Percentiles rank a stretch among this genome's conserved stretches.
These are phyloP conservation scores for Arthrinium phaeospermum DNA, from an alignment of 2,329 filamentous ascomycete species.

Conservation along the genomic window DNA sequence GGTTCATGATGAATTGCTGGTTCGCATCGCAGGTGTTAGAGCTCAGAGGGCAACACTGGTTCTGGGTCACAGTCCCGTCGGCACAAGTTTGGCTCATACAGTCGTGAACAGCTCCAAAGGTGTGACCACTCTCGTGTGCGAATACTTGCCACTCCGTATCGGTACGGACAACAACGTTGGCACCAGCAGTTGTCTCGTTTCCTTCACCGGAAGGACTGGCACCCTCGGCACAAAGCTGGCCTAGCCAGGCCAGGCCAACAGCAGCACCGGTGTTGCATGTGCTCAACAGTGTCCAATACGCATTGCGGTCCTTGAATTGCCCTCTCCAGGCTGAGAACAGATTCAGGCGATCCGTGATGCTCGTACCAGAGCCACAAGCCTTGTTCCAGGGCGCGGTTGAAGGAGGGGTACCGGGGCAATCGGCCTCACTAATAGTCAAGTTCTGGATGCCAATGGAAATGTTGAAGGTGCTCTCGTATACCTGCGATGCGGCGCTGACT, in stretches of 20 bases:
- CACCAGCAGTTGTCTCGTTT: constrained; percentile 76
- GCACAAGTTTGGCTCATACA: constrained; percentile 74
- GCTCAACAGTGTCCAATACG: constrained; percentile 90
- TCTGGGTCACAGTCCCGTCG: constrained; percentile 58
- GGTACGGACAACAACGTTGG: constrained; percentile 88
- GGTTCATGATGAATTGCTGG: constrained; percentile 93
- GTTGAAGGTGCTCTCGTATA: constrained; percentile 93
- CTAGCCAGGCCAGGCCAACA: constrained; percentile 92
- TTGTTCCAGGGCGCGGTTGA: constrained; percentile 83
- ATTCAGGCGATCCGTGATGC: constrained; percentile 81
- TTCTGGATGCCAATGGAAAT: constrained; percentile 91
- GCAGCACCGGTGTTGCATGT: constrained; percentile 82
- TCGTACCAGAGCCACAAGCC: constrained; percentile 65
- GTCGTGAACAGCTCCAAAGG: constrained; percentile 95
- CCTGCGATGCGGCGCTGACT: constrained; percentile 83
- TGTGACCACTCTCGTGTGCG: constrained; percentile 92
- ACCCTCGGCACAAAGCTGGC: constrained; percentile 76
- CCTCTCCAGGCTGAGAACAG: constrained; percentile 91
- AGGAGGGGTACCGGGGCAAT: constrained; percentile 75
- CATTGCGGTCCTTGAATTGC: constrained; percentile 76
- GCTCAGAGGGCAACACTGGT: constrained; percentile 81
- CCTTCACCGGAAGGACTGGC: constrained; percentile 57
- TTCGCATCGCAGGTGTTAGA: constrained; percentile 72
- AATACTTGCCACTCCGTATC: constrained; percentile 92
- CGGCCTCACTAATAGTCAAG: constrained; percentile 74